Percentiles rank a stretch among this genome's conserved stretches.
phyloP scores from a whole-genome alignment of 2,329 filamentous ascomycete genomes.

The Furcasterigmium furcatum region DNA sequence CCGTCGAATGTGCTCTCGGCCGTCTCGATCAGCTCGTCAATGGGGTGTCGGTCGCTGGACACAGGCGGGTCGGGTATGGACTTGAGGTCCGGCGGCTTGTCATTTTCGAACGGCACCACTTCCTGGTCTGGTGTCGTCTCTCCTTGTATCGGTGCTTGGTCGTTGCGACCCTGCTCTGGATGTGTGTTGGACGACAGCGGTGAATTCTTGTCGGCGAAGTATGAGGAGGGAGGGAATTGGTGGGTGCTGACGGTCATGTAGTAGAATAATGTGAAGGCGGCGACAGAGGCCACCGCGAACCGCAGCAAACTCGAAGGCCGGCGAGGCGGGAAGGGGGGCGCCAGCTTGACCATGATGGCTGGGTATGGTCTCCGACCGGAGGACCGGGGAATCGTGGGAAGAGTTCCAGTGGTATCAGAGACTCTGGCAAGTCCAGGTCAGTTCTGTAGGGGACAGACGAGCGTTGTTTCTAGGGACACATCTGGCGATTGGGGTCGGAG shows the following conservation, averaged over 20 bases:
- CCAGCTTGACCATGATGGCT: constrained; percentile 19
- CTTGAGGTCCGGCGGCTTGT: background rate
- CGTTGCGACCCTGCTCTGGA: constrained; percentile 8
- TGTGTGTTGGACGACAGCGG: constrained; percentile 12
- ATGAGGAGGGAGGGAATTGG: constrained; percentile 6
- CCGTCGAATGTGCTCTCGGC: constrained; percentile 34
- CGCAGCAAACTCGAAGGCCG: constrained; percentile 51
- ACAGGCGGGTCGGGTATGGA: constrained; percentile 3
- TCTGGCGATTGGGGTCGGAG: background rate
- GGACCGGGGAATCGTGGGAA: background rate
- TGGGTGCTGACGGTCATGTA: constrained; percentile 18
- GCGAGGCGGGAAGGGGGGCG: constrained; percentile 37
- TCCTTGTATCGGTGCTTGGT: constrained; percentile 6
- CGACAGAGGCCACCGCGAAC: constrained; percentile 60
- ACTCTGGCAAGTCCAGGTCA: background rate
- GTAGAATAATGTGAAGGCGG: constrained; percentile 37
- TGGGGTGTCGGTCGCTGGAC: constrained; percentile 28
- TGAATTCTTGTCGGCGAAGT: constrained; percentile 5
- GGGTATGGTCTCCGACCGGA: background rate
- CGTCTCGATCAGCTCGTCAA: constrained; percentile 38
- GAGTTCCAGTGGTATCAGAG: background rate
- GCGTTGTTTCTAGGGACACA: background rate
- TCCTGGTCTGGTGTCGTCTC: background rate
- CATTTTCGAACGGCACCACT: background rate
- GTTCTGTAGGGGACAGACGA: background rate